Base-by-base conservation (phyloP, 176 grass and related monocot genomes). In the Saccharum officinarum region DNA sequence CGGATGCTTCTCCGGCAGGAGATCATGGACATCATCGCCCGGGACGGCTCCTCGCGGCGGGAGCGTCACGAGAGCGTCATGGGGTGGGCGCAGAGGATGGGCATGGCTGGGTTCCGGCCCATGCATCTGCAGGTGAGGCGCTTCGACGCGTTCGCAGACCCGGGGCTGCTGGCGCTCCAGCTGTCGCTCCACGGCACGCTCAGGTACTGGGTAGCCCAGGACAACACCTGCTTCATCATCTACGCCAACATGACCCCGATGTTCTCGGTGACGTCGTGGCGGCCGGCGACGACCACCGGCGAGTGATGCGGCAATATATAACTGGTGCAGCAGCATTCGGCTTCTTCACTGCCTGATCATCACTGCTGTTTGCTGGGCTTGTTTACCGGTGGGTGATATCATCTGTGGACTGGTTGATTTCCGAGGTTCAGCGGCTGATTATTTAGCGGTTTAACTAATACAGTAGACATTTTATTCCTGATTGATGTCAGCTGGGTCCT, bases 261-360 rank as follows among this genome's bases (percentile, higher is more conserved):
- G 23, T 94, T 92, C 86, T 86, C 90, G 7, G 80, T 94, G 45
- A 87, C 90, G 0, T 67, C 88, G 8, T 97, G 94, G 94, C 71
- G 39, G 4, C 73, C 79, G 13, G 55, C n/a, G 71, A 68, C 15
- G 82, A 77, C 2, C 63, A 85, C 71, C 75, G 34, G 16, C 36
- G 9, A 60, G 55, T 60, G 55, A 59, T 18, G 50, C 52, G 18
- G 50, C 50, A 55, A 18, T 1, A 16, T 49, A 16, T 17, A 18
- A 20, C 6, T 57, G 52, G 2, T 1, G 52, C 52, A 57, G 52
- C 18, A 57, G 18, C 52, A 57, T n/a, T n/a, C 7, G 55, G 7
- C 22, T 60, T 59, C 20, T 59, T 59, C 20, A 7, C 50, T 54
- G 4, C 18, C 54, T 59, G 54, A 59, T 59, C 20, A 59, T 59